Evolutionary conservation across 140 eudicot species (phyloP).

Genomic region (Stevia rebaudiana): DNA sequence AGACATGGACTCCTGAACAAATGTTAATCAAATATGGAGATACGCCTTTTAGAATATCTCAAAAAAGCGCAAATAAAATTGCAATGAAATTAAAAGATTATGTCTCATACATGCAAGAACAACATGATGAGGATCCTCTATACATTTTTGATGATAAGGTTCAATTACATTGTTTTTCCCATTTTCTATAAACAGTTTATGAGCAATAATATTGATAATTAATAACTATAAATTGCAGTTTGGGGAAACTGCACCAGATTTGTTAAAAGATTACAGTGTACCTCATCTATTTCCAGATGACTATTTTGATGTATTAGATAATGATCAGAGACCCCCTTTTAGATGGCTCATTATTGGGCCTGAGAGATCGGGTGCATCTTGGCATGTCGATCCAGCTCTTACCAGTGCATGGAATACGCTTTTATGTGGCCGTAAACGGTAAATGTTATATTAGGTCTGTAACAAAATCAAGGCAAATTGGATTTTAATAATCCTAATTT

Average conservation of each 20-base stretch:
- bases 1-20: conserved; percentile 75
- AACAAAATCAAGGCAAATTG: too few species aligned
- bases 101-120: conserved; percentile 62
- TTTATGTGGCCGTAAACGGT: conserved; percentile 96
- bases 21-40: conserved; percentile 55
- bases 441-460: not conserved
- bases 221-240: conserved; percentile 49
- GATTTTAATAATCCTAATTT: too few species aligned
- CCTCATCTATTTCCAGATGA: conserved; percentile 87
- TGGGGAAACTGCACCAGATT: conserved; percentile 82
- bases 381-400: conserved; percentile 99
- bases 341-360: conserved; percentile 99
- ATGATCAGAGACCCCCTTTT: conserved; percentile 71
- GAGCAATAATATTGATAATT: not conserved
- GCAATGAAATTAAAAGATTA: conserved; percentile 76
- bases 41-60: conserved; percentile 70
- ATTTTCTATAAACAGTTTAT: conserved; percentile 2
- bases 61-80: conserved; percentile 59
- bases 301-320: conserved; percentile 70
- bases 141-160: conserved; percentile 92
- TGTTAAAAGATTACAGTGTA: conserved; percentile 75
- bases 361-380: conserved; percentile 98
- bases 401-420: conserved; percentile 99
- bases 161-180: not conserved
- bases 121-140: conserved; percentile 97